These are phyloP conservation scores for Croton laevigatus DNA, from an alignment of 441 rosid species.

Conservation along the genomic window DNA sequence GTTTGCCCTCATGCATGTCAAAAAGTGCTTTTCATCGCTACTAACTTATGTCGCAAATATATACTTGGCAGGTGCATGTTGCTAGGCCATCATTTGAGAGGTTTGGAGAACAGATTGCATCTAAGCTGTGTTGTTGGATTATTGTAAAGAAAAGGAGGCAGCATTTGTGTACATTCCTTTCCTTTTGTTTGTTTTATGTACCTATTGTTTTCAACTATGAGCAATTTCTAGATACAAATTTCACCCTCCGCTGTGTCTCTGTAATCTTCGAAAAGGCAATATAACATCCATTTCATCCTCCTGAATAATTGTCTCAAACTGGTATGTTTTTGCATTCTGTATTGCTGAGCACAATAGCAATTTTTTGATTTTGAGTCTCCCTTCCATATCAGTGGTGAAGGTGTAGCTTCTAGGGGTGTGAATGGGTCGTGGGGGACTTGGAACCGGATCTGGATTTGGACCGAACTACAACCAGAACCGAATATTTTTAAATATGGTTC, in stretches of 20 bases:
- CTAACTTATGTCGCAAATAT: neutral
- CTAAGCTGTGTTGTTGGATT: slow-evolving; percentile 75
- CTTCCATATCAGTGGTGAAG: no score
- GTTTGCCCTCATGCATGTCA: neutral
- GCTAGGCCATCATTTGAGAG: slow-evolving; percentile 31
- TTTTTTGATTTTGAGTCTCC: neutral
- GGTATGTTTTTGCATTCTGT: no score
- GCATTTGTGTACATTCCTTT: slow-evolving; percentile 47
- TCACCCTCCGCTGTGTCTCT: neutral
- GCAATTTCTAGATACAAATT: slow-evolving; percentile 1
- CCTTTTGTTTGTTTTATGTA: slow-evolving; percentile 21
- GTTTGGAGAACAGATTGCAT: slow-evolving; percentile 75
- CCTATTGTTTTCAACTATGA: slow-evolving; percentile 12
- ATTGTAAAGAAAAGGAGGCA: slow-evolving; percentile 35
- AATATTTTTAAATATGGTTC: no score
- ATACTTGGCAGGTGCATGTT: slow-evolving; percentile 27
- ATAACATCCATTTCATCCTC: neutral
- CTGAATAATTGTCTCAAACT: neutral
- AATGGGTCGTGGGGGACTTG: no score
- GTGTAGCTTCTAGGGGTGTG: no score
- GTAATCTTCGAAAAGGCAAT: neutral
- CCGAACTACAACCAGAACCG: no score
- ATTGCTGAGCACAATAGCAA: no score
- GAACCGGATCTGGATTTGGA: no score
- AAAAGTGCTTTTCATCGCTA: neutral